Evolutionary conservation across 139 green algal species (phyloP).

Genomic region (Choricystis sp.): DNA sequence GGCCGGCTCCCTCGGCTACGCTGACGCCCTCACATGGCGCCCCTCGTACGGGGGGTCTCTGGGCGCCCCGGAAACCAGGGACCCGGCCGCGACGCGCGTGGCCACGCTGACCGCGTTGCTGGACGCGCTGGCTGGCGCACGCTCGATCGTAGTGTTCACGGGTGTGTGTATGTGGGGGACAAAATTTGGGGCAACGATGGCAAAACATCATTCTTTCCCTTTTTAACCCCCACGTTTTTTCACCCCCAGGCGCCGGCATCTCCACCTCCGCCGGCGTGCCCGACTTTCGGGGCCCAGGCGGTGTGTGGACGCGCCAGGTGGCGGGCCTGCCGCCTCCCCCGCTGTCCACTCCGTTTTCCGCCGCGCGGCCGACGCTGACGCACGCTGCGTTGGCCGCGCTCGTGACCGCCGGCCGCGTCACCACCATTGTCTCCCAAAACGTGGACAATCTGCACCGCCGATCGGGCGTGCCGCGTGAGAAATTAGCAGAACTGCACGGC

Average conservation of each 20-base stretch:
- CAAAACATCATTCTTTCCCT: too few species aligned
- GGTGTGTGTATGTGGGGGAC: too few species aligned
- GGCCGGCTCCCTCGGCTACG: conserved; percentile 10
- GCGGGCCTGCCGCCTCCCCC: conserved; percentile 9
- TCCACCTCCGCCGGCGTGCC: conserved; percentile 79
- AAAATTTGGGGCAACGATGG: too few species aligned
- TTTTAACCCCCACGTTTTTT: too few species aligned
- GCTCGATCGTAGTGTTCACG: conserved; percentile 64
- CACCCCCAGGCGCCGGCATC: conserved; percentile 86
- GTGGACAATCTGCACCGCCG: conserved; percentile 84
- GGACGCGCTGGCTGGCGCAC: conserved; percentile 22
- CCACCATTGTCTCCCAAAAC: conserved; percentile 44
- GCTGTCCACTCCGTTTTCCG: not conserved
- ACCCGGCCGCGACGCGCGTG: conserved; percentile 17
- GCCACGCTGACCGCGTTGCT: conserved; percentile 30
- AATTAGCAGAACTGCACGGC: conserved; percentile 87
- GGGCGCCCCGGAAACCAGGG: conserved; percentile 42
- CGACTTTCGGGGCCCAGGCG: conserved; percentile 68
- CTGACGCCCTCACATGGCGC: conserved; percentile 40
- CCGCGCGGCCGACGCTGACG: conserved; percentile 42
- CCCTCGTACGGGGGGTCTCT: conserved; percentile 64
- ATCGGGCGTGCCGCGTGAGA: conserved; percentile 37
- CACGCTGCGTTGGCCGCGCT: conserved; percentile 33
- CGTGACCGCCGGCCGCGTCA: conserved; percentile 23
- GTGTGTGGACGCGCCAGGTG: conserved; percentile 82